These are phyloP conservation scores for Saccharomyces uvarum DNA, from an alignment of 1,139 yeast genomes.

Conservation along the genomic window DNA sequence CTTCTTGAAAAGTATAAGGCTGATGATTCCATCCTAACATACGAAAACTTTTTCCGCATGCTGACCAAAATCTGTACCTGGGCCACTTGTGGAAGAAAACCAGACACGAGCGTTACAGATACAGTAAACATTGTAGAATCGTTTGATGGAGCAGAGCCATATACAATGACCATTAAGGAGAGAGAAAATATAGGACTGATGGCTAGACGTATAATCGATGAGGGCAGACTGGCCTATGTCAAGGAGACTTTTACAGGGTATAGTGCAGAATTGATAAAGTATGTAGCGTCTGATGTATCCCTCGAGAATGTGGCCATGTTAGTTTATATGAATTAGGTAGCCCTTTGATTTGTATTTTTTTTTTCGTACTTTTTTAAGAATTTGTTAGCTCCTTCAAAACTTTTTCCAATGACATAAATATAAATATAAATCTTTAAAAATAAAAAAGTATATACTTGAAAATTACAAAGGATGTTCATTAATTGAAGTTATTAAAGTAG, in stretches of 20 bases:
- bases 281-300: conserved; percentile 51
- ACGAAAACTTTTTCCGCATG: conserved; percentile 37
- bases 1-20: conserved; percentile 25
- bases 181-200: conserved; percentile 53
- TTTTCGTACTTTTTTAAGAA: not conserved
- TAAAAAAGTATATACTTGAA: not conserved
- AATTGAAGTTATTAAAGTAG: conserved; percentile 62
- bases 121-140: conserved; percentile 17
- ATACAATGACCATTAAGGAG: conserved; percentile 37
- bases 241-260: conserved; percentile 28
- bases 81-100: conserved; percentile 69
- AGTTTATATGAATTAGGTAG: conserved; percentile 15
- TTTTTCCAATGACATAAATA: not conserved
- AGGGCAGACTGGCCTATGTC: conserved; percentile 47
- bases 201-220: conserved; percentile 67
- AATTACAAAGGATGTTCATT: not conserved
- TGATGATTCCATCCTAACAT: conserved; percentile 16
- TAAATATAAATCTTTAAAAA: too few species aligned
- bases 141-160: conserved; percentile 29
- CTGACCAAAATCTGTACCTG: conserved; percentile 68
- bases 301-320: conserved; percentile 65
- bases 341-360: not conserved
- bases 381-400: too few species aligned
- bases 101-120: conserved; percentile 34
- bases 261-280: conserved; percentile 46